Evolutionary conservation across 2,329 filamentous ascomycete species (phyloP).

Genomic region (Pestalotiopsis sp.): DNA sequence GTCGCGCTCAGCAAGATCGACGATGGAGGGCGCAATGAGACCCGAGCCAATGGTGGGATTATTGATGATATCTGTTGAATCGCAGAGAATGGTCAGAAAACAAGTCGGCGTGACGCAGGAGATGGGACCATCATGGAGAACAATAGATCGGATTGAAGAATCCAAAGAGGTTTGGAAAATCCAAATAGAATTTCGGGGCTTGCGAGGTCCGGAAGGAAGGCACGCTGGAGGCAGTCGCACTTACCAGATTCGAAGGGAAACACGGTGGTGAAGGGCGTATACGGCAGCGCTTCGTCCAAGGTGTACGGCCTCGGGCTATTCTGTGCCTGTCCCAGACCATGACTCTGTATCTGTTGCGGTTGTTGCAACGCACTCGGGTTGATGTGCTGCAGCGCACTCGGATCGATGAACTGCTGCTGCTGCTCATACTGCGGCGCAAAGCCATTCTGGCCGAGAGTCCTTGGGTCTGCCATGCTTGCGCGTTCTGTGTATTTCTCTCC

Average conservation of each 20-base stretch:
- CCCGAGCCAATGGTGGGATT: slow-evolving; percentile 62
- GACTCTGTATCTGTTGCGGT: slow-evolving; percentile 1
- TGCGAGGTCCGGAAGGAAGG: slow-evolving; percentile 7
- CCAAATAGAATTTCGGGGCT: background rate
- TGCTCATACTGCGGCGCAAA: slow-evolving; percentile 24
- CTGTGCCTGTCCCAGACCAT: background rate
- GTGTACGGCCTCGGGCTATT: slow-evolving; percentile 50
- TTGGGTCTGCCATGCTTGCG: slow-evolving; percentile 11
- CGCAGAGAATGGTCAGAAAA: slow-evolving; percentile 4
- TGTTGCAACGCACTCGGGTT: slow-evolving; percentile 19
- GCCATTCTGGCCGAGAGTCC: slow-evolving; percentile 27
- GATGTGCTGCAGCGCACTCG: slow-evolving; percentile 17
- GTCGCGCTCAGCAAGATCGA: slow-evolving; percentile 52
- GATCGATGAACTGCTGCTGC: slow-evolving; percentile 12
- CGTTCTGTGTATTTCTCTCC: background rate
- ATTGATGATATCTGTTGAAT: slow-evolving; percentile 62
- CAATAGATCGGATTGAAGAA: background rate
- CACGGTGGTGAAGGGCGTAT: slow-evolving; percentile 79
- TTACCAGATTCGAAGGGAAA: slow-evolving; percentile 77
- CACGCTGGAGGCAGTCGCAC: slow-evolving; percentile 24
- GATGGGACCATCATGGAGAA: background rate
- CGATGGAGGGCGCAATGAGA: slow-evolving; percentile 52
- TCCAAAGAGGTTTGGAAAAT: background rate
- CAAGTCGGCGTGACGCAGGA: slow-evolving; percentile 10
- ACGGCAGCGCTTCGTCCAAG: slow-evolving; percentile 78